A percentile compares a stretch with the other conserved stretches of the same genome.
Conservation (phyloP, 2,329 filamentous ascomycete species). For the Dryadomyces sulphureus region DNA sequence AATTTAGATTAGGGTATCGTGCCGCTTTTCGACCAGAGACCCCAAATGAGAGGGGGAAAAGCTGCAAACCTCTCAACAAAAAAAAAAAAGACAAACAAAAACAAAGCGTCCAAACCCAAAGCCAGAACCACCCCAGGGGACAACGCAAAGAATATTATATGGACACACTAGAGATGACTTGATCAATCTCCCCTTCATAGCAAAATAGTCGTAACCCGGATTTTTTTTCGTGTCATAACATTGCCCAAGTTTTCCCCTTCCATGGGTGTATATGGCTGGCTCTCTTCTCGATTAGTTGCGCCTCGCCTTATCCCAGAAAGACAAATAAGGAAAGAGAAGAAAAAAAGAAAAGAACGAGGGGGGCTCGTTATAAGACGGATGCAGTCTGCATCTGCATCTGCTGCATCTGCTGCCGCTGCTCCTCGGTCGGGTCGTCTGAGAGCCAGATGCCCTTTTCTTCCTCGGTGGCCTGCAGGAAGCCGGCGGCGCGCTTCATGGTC, state of each 20-base stretch:
- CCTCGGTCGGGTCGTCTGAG: slow-evolving; percentile 52
- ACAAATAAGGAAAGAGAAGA: slow-evolving; percentile 1
- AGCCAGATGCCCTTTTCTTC: slow-evolving; percentile 83
- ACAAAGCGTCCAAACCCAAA: background rate
- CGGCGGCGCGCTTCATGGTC: slow-evolving; percentile 77
- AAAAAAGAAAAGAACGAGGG: background rate
- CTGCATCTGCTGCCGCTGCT: slow-evolving; percentile 42
- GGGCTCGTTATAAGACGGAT: background rate
- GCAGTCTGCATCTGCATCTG: background rate
- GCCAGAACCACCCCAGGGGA: background rate
- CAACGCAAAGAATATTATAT: background rate
- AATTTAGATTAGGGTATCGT: background rate
- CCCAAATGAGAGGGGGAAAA: no score
- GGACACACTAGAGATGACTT: background rate
- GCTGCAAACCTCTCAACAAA: no score
- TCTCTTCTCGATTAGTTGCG: background rate
- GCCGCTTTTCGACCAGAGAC: background rate
- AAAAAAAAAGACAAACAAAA: background rate
- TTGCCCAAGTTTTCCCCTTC: background rate
- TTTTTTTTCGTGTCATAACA: slow-evolving; percentile 1
- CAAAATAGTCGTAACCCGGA: slow-evolving; percentile 1
- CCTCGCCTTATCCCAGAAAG: slow-evolving; percentile 2
- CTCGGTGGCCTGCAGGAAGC: slow-evolving; percentile 61
- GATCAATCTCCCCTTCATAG: slow-evolving; percentile 1
- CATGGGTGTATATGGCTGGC: background rate